Conservation (phyloP, 2,329 filamentous ascomycete genomes). For the Alternaria postmessia region DNA sequence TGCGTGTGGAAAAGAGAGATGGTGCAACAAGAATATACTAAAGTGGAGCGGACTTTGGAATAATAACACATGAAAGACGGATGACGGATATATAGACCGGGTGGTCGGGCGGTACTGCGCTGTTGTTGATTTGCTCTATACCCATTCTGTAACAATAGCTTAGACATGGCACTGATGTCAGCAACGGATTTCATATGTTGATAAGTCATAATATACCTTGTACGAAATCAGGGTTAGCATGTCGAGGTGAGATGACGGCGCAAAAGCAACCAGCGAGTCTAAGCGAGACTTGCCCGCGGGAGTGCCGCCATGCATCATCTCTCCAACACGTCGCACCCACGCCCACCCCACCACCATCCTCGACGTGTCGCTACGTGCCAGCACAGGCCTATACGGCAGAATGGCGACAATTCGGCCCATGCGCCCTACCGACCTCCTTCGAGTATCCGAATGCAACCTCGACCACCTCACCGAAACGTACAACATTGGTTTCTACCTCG, state of each 20-base stretch:
- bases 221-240: background rate
- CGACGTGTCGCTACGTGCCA: background rate
- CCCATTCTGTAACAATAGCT: constrained; percentile 17
- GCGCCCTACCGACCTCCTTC: constrained; percentile 72
- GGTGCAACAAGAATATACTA: background rate
- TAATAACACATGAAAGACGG: background rate
- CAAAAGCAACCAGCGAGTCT: constrained; percentile 12
- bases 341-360: background rate
- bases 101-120: constrained; percentile 10
- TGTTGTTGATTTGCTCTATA: constrained; percentile 28
- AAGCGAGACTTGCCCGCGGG: constrained; percentile 31
- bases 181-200: background rate
- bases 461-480: constrained; percentile 98
- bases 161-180: background rate
- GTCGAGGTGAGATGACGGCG: background rate
- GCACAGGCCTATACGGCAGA: background rate
- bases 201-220: background rate
- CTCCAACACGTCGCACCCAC: constrained; percentile 4
- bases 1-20: background rate
- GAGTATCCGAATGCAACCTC: constrained; percentile 92
- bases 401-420: constrained; percentile 92
- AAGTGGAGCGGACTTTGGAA: background rate
- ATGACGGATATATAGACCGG: constrained; percentile 3
- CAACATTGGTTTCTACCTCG: constrained; percentile 92
- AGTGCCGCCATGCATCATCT: constrained; percentile 13